phyloP scores from a whole-genome alignment of 805 yeast genomes.

The Lipomyces orientalis region DNA sequence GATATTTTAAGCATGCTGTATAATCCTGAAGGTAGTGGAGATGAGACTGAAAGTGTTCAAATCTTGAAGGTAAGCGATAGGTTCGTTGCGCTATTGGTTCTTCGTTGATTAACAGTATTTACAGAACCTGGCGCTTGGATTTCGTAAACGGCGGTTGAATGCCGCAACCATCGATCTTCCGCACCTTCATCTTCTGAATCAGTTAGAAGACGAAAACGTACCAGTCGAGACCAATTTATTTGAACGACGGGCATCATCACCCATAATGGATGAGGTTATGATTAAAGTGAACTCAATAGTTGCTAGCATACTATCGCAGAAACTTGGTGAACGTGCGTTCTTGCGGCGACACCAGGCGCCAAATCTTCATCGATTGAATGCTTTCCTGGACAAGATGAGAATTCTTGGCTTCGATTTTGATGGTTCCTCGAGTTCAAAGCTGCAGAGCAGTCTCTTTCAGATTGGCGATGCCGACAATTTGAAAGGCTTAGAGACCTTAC shows the following conservation, averaged over 20 bases:
- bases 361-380: conserved; percentile 76
- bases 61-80: neutral
- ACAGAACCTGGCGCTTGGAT: conserved; percentile 60
- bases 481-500: conserved; percentile 75
- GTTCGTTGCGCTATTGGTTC: conserved; percentile 9
- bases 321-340: conserved; percentile 78
- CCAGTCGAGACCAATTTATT: conserved; percentile 74
- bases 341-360: conserved; percentile 90
- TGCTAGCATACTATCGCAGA: conserved; percentile 78
- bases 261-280: conserved; percentile 73
- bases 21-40: neutral
- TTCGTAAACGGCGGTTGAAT: conserved; percentile 70
- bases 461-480: conserved; percentile 68
- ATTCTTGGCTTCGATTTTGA: conserved; percentile 64
- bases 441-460: conserved; percentile 70
- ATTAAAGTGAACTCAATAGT: conserved; percentile 83
- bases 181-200: conserved; percentile 70
- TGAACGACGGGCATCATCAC: conserved; percentile 60
- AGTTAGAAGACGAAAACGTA: conserved; percentile 83
- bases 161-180: conserved; percentile 52
- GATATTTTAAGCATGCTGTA: conserved; percentile 46
- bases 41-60: neutral
- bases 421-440: conserved; percentile 70
- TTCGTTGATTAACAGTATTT: neutral
- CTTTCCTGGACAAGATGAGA: conserved; percentile 72